Conservation (phyloP, 2,329 filamentous ascomycete genomes). For the Coleophoma eucalyptorum region DNA sequence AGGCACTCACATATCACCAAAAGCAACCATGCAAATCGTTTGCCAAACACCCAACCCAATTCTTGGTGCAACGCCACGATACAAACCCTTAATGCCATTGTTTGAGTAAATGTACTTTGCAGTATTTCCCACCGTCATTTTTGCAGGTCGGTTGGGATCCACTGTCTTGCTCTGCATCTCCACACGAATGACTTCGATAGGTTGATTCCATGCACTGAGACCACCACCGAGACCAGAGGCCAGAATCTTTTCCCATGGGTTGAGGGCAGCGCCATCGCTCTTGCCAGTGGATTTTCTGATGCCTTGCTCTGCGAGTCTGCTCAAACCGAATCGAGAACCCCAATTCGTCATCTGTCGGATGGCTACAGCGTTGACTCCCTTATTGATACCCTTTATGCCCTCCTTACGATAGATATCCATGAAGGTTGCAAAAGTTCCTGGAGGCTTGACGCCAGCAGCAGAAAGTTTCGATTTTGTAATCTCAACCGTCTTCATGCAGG, state of each 20-base stretch:
- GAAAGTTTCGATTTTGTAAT: slow-evolving; percentile 98
- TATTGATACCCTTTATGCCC: slow-evolving; percentile 95
- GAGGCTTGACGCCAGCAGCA: slow-evolving; percentile 75
- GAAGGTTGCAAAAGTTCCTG: slow-evolving; percentile 91
- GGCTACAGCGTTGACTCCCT: slow-evolving; percentile 96
- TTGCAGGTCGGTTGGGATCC: slow-evolving; percentile 97
- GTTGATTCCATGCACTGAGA: slow-evolving; percentile 97
- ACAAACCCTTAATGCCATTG: slow-evolving; percentile 88
- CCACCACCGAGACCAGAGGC: slow-evolving; percentile 88
- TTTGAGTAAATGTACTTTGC: slow-evolving; percentile 83
- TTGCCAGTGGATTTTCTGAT: slow-evolving; percentile 80
- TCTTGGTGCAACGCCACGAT: slow-evolving; percentile 90
- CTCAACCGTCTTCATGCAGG: slow-evolving; percentile 99
- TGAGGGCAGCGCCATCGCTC: slow-evolving; percentile 73
- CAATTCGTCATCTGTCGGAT: slow-evolving; percentile 99
- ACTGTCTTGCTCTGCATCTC: slow-evolving; percentile 99
- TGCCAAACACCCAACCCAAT: slow-evolving; percentile 98
- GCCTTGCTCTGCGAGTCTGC: slow-evolving; percentile 82
- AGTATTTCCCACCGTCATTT: slow-evolving; percentile 92
- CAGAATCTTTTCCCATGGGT: slow-evolving; percentile 79
- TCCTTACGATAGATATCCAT: slow-evolving; percentile 95
- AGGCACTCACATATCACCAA: slow-evolving; percentile 86
- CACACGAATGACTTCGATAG: slow-evolving; percentile 98
- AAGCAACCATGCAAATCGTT: slow-evolving; percentile 98
- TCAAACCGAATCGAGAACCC: slow-evolving; percentile 93